Evolutionary conservation across 2,329 filamentous ascomycete species (phyloP).

Genomic region (Penicillium glabrum): DNA sequence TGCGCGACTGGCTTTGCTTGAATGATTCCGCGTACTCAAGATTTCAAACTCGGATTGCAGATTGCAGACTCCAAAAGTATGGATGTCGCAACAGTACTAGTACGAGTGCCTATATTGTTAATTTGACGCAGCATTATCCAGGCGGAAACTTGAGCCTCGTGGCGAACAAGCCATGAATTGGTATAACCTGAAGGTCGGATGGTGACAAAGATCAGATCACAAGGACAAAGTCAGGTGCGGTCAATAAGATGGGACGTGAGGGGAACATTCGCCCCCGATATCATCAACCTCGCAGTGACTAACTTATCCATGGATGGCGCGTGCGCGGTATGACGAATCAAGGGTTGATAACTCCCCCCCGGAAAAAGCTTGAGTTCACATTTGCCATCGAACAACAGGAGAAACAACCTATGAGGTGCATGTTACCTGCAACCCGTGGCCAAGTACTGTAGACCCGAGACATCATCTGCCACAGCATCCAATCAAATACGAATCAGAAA

Average conservation of each 20-base stretch:
- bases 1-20: neutral
- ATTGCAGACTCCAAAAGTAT: neutral
- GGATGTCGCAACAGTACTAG: neutral
- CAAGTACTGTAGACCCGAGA: neutral
- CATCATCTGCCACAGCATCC: neutral
- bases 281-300: neutral
- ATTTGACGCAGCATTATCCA: neutral
- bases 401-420: neutral
- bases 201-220: neutral
- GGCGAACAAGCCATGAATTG: neutral
- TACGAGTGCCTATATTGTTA: neutral
- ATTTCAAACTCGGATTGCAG: neutral
- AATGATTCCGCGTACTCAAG: neutral
- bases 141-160: neutral
- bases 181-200: neutral
- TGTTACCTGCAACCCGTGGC: neutral
- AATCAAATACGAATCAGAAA: neutral
- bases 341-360: neutral
- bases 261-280: slow-evolving; percentile 1
- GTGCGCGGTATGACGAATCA: neutral
- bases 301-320: neutral
- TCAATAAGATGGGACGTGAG: neutral
- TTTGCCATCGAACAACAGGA: neutral
- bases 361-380: neutral
- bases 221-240: neutral